Conservation (phyloP, 2,329 filamentous ascomycete species). For the Aureobasidium sp. region DNA sequence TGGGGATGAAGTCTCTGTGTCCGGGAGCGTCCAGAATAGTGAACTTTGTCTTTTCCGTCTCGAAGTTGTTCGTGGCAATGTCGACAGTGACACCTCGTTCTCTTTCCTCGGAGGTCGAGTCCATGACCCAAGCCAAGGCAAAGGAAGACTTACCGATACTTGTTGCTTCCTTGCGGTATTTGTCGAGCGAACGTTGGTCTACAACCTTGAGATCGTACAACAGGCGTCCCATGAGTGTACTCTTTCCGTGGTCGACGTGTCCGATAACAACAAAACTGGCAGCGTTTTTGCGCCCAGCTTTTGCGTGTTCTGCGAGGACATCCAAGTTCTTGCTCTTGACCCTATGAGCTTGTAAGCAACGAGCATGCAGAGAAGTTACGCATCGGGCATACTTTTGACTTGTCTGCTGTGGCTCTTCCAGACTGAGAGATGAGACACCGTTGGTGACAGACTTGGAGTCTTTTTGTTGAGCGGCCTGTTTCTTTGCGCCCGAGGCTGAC, state of each 20-base stretch:
- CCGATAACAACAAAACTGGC: constrained; percentile 49
- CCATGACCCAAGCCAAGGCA: constrained; percentile 92
- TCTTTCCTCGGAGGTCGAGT: constrained; percentile 84
- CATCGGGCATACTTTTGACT: constrained; percentile 6
- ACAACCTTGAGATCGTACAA: constrained; percentile 83
- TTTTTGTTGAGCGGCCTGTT: constrained; percentile 25
- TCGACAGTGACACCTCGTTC: constrained; percentile 91
- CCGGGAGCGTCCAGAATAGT: constrained; percentile 94
- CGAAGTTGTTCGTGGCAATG: constrained; percentile 90
- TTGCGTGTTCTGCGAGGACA: constrained; percentile 73
- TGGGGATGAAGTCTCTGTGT: constrained; percentile 92
- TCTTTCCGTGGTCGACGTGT: constrained; percentile 96
- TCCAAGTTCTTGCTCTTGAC: constrained; percentile 70
- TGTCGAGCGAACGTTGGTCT: constrained; percentile 80
- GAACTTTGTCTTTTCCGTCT: constrained; percentile 78
- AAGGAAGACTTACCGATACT: constrained; percentile 93
- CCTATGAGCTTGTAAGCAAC: constrained; percentile 24
- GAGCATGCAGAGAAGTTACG: too few species aligned
- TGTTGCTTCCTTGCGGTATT: constrained; percentile 80
- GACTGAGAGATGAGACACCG: constrained; percentile 41
- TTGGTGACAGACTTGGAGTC: constrained; percentile 33
- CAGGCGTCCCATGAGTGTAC: constrained; percentile 92
- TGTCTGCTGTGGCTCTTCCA: constrained; percentile 39
- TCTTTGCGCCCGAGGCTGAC: constrained; percentile 20
- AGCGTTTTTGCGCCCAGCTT: constrained; percentile 66